phyloP scores from a whole-genome alignment of 495 filamentous ascomycete genomes.

The Penicillium cataractarum region DNA sequence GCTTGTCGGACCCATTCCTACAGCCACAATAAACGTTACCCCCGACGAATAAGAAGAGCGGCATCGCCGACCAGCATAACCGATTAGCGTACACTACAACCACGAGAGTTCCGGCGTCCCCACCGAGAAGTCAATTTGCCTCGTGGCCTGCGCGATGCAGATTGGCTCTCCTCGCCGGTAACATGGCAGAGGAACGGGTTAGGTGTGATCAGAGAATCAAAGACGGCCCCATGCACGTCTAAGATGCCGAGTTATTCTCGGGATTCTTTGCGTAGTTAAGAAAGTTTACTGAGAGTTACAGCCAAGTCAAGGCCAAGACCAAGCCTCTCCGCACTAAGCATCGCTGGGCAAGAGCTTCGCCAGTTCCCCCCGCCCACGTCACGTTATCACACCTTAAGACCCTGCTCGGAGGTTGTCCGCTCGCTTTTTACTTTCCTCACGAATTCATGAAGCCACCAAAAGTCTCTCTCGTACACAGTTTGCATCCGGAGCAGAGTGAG shows the following conservation, averaged over 20 bases:
- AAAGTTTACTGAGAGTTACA: not conserved
- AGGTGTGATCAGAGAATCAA: not conserved
- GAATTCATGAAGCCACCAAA: not conserved
- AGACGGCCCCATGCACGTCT: not conserved
- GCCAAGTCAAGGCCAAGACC: conserved; percentile 11
- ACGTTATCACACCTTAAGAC: not conserved
- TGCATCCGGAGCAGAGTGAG: not conserved
- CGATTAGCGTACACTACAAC: not conserved
- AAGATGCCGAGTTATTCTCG: not conserved
- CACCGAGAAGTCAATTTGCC: not conserved
- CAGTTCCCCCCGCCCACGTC: not conserved
- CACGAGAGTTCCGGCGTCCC: not conserved
- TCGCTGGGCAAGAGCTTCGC: conserved; percentile 6
- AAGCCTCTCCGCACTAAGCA: conserved; percentile 3
- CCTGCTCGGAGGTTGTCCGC: conserved; percentile 1
- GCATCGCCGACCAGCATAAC: not conserved
- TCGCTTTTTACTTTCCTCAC: not conserved
- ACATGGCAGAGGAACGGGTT: not conserved
- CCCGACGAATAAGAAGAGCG: not conserved
- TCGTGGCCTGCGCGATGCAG: conserved; percentile 1
- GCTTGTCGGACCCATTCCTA: not conserved
- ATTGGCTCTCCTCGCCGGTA: conserved; percentile 15
- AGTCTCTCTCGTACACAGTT: not conserved
- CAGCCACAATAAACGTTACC: not conserved
- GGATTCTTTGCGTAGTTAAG: not conserved